Base-by-base conservation (phyloP, 306 rosid species). In the Dryas octopetala region DNA sequence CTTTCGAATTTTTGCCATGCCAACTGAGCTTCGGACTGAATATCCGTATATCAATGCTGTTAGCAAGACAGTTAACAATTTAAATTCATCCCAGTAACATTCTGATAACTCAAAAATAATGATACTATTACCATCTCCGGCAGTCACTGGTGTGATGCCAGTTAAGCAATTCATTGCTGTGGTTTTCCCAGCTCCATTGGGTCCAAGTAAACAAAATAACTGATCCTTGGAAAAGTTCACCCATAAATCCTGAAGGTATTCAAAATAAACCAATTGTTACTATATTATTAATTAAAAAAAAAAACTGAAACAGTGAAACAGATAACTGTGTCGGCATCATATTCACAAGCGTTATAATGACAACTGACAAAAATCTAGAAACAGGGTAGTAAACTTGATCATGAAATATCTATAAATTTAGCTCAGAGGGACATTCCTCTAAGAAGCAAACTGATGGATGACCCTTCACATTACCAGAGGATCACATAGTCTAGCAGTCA, bases 181-280 rank as follows among this genome's bases (percentile, higher is more conserved):
- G 46, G 98, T 91, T 83, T 95, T 95, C 72, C 98, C 98, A 60
- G 97, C 98, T 77, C 98, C 97, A 28, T 91, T 95, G 38, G 97
- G 92, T 80, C 98, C 97, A 63, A 91, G 89, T 54, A 95, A 89
- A 87, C 98, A 91, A 85, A 95, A 91, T 61, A 95, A 84, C 82
- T 91, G 97, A 86, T 91, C 89, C 81, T 88, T 89, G 63, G 83
- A 83, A 68, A 95, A 82, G 83, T 86, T 95, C 86, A 91, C 84
- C 97, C 97, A 91, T 66, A 95, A 64, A 43, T 88, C 97, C 98
- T 95, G 96, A 82, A 82, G 74, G 19, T 71, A 76, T 76, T 68
- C 58, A 16, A 47, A 71, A 71, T 6, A 58, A 44, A 72, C 6
- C 65, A 17, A 54, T 17, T 19, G 55, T 58, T 57, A 72, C 9